These are phyloP conservation scores for Solanum sejunctum DNA, from an alignment of 257 asterid species.

Conservation along the genomic window DNA sequence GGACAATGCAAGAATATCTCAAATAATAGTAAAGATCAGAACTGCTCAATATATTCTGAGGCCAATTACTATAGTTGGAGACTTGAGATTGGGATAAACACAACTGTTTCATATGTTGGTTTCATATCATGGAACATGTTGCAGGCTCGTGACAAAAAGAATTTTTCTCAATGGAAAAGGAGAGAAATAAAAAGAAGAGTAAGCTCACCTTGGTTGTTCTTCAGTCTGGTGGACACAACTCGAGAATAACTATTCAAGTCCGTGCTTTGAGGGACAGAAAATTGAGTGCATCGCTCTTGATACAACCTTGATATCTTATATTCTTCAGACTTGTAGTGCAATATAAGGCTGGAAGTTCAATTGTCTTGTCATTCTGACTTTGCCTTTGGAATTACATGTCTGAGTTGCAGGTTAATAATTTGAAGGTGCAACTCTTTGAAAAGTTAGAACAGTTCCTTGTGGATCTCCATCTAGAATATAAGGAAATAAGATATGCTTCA, in stretches of 20 bases:
- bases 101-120: not conserved
- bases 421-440: slow-evolving; percentile 83
- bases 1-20: not conserved
- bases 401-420: slow-evolving; percentile 53
- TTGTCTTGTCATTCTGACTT: not conserved
- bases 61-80: not conserved
- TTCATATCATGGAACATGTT: not conserved
- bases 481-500: slow-evolving; percentile 34
- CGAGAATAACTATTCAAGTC: not conserved
- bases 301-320: not conserved
- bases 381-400: not conserved
- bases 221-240: not conserved
- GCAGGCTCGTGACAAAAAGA: not conserved
- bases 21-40: not conserved
- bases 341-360: not conserved
- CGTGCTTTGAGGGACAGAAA: not conserved
- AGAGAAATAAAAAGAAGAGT: not conserved
- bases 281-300: not conserved
- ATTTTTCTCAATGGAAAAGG: not conserved
- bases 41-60: not conserved
- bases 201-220: not conserved
- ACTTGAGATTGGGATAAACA: not conserved
- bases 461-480: slow-evolving; percentile 63
- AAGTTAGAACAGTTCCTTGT: slow-evolving; percentile 87
- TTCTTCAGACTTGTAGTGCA: not conserved